These are phyloP conservation scores for Sphaerobolus stellatus DNA, from an alignment of 1,284 basidiomycete species.

Conservation along the genomic window DNA sequence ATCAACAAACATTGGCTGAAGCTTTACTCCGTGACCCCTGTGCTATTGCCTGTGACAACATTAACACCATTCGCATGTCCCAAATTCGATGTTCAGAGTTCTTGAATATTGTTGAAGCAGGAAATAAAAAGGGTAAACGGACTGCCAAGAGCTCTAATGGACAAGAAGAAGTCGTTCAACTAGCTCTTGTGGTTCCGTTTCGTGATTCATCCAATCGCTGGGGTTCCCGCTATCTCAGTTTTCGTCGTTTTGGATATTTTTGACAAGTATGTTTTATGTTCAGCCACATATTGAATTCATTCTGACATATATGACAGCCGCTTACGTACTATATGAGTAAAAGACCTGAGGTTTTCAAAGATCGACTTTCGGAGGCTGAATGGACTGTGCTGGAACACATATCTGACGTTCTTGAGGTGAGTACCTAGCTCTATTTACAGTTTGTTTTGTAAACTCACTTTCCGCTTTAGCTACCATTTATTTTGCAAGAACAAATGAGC, in stretches of 20 bases:
- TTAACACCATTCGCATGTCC: not conserved
- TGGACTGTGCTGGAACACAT: not conserved
- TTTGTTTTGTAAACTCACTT: not conserved
- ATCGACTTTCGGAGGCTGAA: not conserved
- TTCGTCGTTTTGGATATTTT: not conserved
- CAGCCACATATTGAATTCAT: not conserved
- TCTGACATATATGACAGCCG: not conserved
- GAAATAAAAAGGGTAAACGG: not conserved
- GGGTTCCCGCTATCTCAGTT: not conserved
- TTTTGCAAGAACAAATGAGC: not conserved
- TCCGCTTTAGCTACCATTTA: not conserved
- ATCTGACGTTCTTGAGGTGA: not conserved
- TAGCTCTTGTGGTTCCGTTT: not conserved
- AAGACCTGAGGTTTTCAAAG: not conserved
- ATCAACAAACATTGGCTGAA: not conserved
- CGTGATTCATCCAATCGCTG: not conserved
- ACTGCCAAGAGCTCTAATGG: not conserved
- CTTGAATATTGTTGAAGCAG: not conserved
- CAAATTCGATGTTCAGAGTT: not conserved
- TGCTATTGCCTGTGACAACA: not conserved
- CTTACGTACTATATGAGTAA: not conserved
- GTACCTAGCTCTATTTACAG: not conserved
- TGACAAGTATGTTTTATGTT: not conserved
- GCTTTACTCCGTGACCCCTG: not conserved
- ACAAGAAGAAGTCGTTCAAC: not conserved